Percentiles rank a stretch among this genome's conserved stretches.
phyloP scores from a whole-genome alignment of 2,329 filamentous ascomycete species.

The Trichoderma aggressivum region DNA sequence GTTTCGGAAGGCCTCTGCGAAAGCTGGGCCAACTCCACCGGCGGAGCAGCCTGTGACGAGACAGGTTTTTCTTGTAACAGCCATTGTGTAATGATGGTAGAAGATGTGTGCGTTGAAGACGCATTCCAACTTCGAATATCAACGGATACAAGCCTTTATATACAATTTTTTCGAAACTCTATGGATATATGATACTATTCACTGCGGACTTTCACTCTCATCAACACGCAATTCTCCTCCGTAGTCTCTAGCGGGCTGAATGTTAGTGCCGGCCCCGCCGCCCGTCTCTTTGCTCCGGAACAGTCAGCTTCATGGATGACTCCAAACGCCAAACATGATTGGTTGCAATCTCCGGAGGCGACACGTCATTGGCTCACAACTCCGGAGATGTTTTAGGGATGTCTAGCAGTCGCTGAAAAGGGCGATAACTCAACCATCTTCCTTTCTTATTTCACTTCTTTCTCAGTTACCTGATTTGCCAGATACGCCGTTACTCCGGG shows the following conservation, averaged over 20 bases:
- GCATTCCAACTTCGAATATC: neutral
- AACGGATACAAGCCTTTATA: neutral
- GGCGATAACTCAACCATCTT: neutral
- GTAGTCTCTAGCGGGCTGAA: neutral
- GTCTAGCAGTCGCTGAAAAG: neutral
- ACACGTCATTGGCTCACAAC: neutral
- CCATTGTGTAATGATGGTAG: neutral
- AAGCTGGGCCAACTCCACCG: constrained; percentile 31
- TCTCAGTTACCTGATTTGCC: neutral
- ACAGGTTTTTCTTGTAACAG: constrained; percentile 24
- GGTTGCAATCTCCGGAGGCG: neutral
- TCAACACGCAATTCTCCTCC: neutral
- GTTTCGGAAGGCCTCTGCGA: constrained; percentile 30
- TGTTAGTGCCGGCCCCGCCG: neutral
- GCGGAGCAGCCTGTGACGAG: constrained; percentile 37
- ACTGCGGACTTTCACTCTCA: neutral
- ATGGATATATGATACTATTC: neutral
- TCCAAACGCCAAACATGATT: neutral
- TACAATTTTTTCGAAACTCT: neutral
- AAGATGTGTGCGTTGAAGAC: neutral
- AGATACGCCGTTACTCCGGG: neutral
- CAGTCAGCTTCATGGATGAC: neutral
- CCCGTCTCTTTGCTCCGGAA: neutral
- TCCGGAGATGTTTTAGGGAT: neutral
- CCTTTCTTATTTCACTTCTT: neutral